Evolutionary conservation across 805 yeast species (phyloP).

Genomic region (Spathaspora boniae): DNA sequence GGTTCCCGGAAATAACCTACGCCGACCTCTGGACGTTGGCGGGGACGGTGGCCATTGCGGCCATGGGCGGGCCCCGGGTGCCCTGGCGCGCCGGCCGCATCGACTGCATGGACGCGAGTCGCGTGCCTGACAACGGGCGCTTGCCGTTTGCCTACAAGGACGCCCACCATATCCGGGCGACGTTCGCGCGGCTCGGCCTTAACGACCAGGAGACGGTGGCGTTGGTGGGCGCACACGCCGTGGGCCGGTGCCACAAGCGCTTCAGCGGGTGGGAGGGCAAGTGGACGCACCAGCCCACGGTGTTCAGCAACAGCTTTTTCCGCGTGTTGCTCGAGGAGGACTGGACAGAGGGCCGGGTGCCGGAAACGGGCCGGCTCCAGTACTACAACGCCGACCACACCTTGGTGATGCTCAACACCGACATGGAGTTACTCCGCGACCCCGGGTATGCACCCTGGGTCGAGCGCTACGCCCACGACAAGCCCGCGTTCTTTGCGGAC

Average conservation of each 20-base stretch:
- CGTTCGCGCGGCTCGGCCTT: conserved; percentile 53
- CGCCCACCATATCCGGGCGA: conserved; percentile 41
- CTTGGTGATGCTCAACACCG: conserved; percentile 87
- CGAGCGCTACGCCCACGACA: conserved; percentile 63
- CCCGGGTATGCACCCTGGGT: conserved; percentile 59
- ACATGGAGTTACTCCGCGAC: conserved; percentile 65
- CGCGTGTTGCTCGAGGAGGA: conserved; percentile 35
- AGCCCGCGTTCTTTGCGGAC: conserved; percentile 56
- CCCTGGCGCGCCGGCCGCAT: conserved; percentile 53
- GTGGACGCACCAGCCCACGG: conserved; percentile 81
- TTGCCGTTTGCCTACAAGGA: conserved; percentile 49
- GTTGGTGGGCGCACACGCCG: conserved; percentile 68
- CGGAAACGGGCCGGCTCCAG: conserved; percentile 50
- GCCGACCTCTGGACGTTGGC: conserved; percentile 73
- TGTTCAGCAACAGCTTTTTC: conserved; percentile 72
- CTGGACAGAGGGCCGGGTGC: conserved; percentile 46
- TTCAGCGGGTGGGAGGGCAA: conserved; percentile 84
- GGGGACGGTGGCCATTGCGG: conserved; percentile 65
- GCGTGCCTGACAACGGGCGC: conserved; percentile 46
- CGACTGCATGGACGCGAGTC: conserved; percentile 26
- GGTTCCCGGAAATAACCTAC: conserved; percentile 59
- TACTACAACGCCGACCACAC: conserved; percentile 60
- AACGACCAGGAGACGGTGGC: conserved; percentile 71
- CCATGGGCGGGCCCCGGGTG: conserved; percentile 60
- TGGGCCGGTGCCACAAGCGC: conserved; percentile 71